Evolutionary conservation across 129 eudicot genomes (phyloP), one percentile per base, ranked within the genome.

Genomic region (Artemisia annua): DNA sequence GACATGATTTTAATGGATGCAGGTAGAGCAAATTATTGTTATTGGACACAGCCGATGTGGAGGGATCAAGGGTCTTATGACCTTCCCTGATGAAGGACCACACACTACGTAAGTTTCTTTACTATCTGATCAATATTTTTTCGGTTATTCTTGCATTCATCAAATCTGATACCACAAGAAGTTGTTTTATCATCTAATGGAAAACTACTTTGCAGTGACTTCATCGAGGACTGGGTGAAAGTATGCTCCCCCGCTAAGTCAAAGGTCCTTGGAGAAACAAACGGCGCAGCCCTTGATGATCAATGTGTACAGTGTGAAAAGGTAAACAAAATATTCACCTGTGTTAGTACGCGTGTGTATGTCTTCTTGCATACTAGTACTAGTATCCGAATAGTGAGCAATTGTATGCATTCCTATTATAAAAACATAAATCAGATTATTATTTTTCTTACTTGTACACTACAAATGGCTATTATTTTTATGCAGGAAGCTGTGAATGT

Each of bases 11-110:
- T 3, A 4, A 46, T 58, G 53, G 54, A 11, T 70, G 70, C 80
- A 91, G 97, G 98, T 94, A 46, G 67, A 81, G 61, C 71, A 95
- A 72, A 95, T 95, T 16, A 82, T 95, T 19, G 99, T 95, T 15
- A 95, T 95, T 73, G 99, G 99, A 16, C 99, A 95, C 75, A 95
- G 99, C 74, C 79, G 80, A 15, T 95, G 99, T 76, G 99, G 99
- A 77, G 99, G 99, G 57, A 90, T 95, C 67, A 95, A 90, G 80
- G 99, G 99, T 68, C 96, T 95, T 83, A 90, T 95, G 99, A 85
- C 99, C 48, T 82, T 95, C 88, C 85, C 96, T 16, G 87, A 79
- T 18, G 96, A 88, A 26, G 97, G 97, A 61, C 79, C 89, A 53
- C 70, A 56, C 69, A 7, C 80, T 48, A 93, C 98, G 98, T 93